phyloP scores from a whole-genome alignment of 2,329 filamentous ascomycete genomes.

The Penicillium sp. region DNA sequence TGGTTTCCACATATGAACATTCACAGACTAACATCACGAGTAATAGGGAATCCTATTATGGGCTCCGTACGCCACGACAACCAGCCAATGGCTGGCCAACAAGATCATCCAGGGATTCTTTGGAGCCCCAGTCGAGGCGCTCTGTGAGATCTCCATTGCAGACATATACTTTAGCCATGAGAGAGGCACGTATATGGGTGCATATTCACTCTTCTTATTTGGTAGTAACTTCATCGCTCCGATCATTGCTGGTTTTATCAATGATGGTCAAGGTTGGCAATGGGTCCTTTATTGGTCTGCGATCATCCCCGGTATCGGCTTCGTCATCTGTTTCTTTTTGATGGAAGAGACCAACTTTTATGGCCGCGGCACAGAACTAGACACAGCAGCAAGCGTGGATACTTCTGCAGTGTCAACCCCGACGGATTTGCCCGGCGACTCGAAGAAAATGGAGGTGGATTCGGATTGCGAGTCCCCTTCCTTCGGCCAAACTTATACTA shows the following conservation, averaged over 20 bases:
- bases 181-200: constrained; percentile 40
- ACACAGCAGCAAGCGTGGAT: neutral
- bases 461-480: neutral
- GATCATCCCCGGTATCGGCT: constrained; percentile 41
- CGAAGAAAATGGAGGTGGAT: neutral
- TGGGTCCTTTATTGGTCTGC: constrained; percentile 54
- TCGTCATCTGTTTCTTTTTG: constrained; percentile 48
- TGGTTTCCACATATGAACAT: neutral
- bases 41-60: neutral
- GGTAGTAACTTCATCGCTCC: constrained; percentile 48
- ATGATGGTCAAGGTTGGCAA: constrained; percentile 47
- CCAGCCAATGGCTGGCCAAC: neutral
- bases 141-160: constrained; percentile 46
- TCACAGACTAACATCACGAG: neutral
- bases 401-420: neutral
- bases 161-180: constrained; percentile 48
- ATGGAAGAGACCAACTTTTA: constrained; percentile 9
- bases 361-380: neutral
- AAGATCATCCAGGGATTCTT: constrained; percentile 12
- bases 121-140: constrained; percentile 47
- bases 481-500: neutral
- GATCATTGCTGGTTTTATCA: constrained; percentile 46
- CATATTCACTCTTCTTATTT: constrained; percentile 45
- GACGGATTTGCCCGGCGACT: neutral
- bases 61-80: neutral